Percentiles rank a stretch among this genome's conserved stretches.
phyloP scores from a whole-genome alignment of 2,329 filamentous ascomycete species.

The Orbilia javanica region DNA sequence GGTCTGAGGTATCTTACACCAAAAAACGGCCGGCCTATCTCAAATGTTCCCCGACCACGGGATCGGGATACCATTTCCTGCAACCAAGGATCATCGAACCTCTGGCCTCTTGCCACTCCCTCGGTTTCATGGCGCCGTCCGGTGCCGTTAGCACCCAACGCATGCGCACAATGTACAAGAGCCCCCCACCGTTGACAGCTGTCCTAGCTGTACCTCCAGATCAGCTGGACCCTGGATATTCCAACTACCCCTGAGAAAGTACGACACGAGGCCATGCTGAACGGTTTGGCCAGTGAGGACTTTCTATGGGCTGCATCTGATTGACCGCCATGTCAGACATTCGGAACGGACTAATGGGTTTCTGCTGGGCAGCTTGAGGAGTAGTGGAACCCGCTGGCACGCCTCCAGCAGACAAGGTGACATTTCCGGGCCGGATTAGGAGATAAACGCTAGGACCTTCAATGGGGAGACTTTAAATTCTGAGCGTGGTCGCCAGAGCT shows the following conservation, averaged over 20 bases:
- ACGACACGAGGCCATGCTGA: slow-evolving; percentile 28
- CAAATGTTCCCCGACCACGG: background rate
- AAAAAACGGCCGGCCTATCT: background rate
- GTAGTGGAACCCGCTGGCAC: slow-evolving; percentile 17
- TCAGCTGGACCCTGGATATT: slow-evolving; percentile 22
- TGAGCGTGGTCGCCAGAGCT: background rate
- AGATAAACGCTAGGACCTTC: slow-evolving; percentile 26
- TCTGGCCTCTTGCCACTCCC: slow-evolving; percentile 38
- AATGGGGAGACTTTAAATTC: slow-evolving; percentile 35
- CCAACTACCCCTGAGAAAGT: slow-evolving; percentile 41
- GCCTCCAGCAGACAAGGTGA: slow-evolving; percentile 28
- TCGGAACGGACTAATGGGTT: slow-evolving; percentile 8
- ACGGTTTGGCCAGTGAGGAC: slow-evolving; percentile 2
- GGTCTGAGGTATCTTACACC: slow-evolving; percentile 9
- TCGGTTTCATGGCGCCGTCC: slow-evolving; percentile 1
- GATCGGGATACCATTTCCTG: background rate
- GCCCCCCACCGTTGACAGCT: slow-evolving; percentile 25
- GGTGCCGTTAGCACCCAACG: background rate
- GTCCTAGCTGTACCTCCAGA: slow-evolving; percentile 15
- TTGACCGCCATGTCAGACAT: slow-evolving; percentile 10
- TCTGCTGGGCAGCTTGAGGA: slow-evolving; percentile 4
- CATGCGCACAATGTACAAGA: slow-evolving; percentile 6
- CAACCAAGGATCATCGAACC: slow-evolving; percentile 25
- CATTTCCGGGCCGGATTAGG: slow-evolving; percentile 34
- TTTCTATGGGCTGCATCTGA: background rate